Conservation (phyloP, 164 flowering plant species). For the Vitis amurensis region DNA sequence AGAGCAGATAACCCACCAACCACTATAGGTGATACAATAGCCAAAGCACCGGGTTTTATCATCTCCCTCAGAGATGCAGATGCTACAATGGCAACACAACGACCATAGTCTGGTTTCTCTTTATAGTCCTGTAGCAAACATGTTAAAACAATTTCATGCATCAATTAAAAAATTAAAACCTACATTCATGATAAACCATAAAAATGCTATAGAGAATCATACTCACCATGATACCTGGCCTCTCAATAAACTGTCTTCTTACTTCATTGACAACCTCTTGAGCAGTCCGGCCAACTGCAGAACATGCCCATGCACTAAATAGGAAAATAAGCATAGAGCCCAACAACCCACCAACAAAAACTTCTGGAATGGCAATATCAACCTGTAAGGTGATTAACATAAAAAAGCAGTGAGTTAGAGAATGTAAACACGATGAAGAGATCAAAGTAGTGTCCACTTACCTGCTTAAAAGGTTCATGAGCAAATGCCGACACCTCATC, state of each 20-base stretch:
- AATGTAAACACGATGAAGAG: neutral
- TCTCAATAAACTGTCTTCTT: conserved; percentile 93
- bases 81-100: conserved; percentile 98
- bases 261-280: conserved; percentile 99
- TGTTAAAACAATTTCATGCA: neutral
- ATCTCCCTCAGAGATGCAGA: conserved; percentile 97
- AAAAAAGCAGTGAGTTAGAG: neutral
- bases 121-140: conserved; percentile 63
- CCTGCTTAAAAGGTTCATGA: conserved; percentile 73
- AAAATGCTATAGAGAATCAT: neutral
- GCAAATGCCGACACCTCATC: conserved; percentile 96
- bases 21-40: conserved; percentile 79
- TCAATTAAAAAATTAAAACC: neutral
- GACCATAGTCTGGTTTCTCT: conserved; percentile 96
- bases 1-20: conserved; percentile 58
- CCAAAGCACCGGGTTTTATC: conserved; percentile 99
- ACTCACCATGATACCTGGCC: conserved; percentile 98
- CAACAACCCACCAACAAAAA: conserved; percentile 90
- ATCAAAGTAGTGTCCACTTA: conserved; percentile 8
- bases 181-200: neutral
- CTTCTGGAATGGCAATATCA: conserved; percentile 98
- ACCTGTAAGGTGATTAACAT: conserved; percentile 48
- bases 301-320: conserved; percentile 99
- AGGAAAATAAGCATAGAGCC: conserved; percentile 98
- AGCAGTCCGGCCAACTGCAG: conserved; percentile 99